Evolutionary conservation across 208 protist genomes (phyloP).

Genomic region (Naegleria lovaniensis): DNA sequence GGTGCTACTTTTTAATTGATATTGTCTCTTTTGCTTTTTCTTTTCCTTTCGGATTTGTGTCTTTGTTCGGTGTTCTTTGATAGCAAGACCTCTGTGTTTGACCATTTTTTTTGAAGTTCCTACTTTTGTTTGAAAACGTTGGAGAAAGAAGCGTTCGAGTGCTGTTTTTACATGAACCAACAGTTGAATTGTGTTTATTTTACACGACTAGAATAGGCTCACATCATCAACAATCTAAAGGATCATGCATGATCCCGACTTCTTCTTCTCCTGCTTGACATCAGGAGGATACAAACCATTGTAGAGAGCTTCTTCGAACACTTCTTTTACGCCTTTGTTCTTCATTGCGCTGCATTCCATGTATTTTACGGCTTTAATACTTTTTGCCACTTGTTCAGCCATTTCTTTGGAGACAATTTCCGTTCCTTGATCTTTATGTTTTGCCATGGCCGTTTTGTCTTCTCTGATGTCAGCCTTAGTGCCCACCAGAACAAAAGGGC

Average conservation of each 20-base stretch:
- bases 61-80: not conserved
- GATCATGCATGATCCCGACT: not conserved
- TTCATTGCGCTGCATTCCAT: not conserved
- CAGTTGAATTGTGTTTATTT: no score
- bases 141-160: no score
- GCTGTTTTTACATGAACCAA: no score
- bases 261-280: not conserved
- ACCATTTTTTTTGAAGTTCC: not conserved
- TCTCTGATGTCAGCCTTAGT: slow-evolving; percentile 74
- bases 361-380: slow-evolving; percentile 1
- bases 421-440: slow-evolving; percentile 43
- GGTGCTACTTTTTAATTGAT: not conserved
- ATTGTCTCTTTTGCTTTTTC: not conserved
- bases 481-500: slow-evolving; percentile 72
- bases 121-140: not conserved
- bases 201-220: not conserved
- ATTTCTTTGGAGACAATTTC: slow-evolving; percentile 44
- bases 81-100: not conserved
- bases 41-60: not conserved
- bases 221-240: not conserved
- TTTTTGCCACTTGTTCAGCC: slow-evolving; percentile 49
- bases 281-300: not conserved
- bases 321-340: slow-evolving; percentile 50
- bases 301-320: slow-evolving; percentile 62
- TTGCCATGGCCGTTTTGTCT: slow-evolving; percentile 48